Conservation (phyloP, 2,329 filamentous ascomycete genomes). For the Lasiodiplodia theobromae region DNA sequence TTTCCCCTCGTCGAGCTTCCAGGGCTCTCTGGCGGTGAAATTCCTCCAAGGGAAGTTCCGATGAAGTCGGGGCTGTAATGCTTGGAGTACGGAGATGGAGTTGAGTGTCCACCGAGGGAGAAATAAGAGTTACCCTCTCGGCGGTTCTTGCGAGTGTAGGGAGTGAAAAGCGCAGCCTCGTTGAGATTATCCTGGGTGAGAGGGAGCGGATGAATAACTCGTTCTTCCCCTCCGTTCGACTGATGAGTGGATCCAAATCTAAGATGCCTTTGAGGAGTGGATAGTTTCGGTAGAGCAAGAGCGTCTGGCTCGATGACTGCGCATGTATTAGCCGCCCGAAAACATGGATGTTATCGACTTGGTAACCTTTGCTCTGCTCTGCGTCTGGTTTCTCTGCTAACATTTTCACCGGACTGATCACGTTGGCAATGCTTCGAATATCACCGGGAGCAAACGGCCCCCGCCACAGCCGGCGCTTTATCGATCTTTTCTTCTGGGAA, state of each 20-base stretch:
- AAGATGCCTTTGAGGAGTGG: background rate
- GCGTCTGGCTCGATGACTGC: background rate
- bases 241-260: background rate
- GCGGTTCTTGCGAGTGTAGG: background rate
- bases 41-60: background rate
- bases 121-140: slow-evolving; percentile 25
- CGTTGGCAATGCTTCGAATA: slow-evolving; percentile 14
- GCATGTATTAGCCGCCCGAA: background rate
- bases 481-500: background rate
- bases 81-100: background rate
- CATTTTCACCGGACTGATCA: slow-evolving; percentile 5
- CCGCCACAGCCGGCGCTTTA: slow-evolving; percentile 22
- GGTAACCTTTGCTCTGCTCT: background rate
- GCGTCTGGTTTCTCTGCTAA: background rate
- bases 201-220: background rate
- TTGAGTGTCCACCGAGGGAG: background rate
- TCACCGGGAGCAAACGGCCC: slow-evolving; percentile 10
- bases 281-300: background rate
- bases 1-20: background rate
- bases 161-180: background rate
- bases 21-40: background rate
- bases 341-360: background rate
- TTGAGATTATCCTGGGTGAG: background rate
- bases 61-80: slow-evolving; percentile 27
- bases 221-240: background rate